Evolutionary conservation across 2,329 filamentous ascomycete genomes (phyloP).

Genomic region (Fusarium subglutinans): DNA sequence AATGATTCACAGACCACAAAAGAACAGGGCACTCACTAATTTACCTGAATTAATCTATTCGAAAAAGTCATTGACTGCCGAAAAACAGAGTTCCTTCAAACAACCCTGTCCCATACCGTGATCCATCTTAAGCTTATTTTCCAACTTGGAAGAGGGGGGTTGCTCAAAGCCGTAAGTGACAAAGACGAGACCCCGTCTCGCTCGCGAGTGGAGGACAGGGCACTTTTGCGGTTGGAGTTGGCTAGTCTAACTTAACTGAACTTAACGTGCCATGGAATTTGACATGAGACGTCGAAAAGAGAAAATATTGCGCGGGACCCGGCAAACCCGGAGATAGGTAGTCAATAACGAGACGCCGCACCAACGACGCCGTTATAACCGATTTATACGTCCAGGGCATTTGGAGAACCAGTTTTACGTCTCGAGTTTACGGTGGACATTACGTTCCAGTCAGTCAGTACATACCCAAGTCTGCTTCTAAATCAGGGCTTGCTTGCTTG

Average conservation of each 20-base stretch:
- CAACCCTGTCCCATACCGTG: constrained; percentile 33
- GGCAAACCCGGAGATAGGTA: constrained; percentile 41
- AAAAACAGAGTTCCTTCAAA: constrained; percentile 1
- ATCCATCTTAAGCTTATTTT: constrained; percentile 44
- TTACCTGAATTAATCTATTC: background rate
- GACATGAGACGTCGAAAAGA: constrained; percentile 18
- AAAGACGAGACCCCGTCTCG: background rate
- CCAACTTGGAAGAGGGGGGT: constrained; percentile 15
- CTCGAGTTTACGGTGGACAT: constrained; percentile 8
- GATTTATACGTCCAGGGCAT: constrained; percentile 3
- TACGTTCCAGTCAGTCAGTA: background rate
- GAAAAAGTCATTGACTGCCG: background rate
- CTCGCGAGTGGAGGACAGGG: background rate
- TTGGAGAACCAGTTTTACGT: constrained; percentile 7
- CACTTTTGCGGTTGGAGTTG: constrained; percentile 23
- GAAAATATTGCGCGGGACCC: constrained; percentile 38
- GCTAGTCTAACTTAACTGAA: constrained; percentile 4
- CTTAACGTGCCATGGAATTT: constrained; percentile 3
- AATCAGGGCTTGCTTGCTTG: background rate
- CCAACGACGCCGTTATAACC: constrained; percentile 35
- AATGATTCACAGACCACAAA: background rate
- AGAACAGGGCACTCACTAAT: too few relatives aligned
- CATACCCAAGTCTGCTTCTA: background rate
- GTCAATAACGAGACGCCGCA: constrained; percentile 4
- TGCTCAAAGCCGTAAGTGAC: constrained; percentile 14